Evolutionary conservation across 2,329 filamentous ascomycete genomes (phyloP), one percentile per base, ranked within the genome.

Genomic region (Aureobasidium melanogenum): DNA sequence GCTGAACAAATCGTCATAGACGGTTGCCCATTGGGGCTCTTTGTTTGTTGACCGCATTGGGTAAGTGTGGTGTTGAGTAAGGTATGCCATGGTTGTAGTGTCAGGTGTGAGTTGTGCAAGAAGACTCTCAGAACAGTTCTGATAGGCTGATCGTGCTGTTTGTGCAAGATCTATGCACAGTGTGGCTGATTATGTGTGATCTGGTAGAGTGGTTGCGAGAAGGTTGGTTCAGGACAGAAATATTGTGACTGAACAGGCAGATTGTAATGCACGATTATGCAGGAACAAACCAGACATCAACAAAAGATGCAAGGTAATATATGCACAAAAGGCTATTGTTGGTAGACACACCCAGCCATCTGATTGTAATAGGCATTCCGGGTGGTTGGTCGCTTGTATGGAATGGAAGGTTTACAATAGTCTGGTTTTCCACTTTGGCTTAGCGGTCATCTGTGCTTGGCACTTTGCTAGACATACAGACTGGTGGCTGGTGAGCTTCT

Each of bases 1-100:
- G 68, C 84, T 82, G 76, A 87, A 86, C 72, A 86, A 77, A 71
- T 82, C 81, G 73, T 82, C 81, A 73, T 79, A 80, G 63, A 82
- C 77, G 70, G 84, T 82, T 67, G 80, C 77, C 75, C 80, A 80
- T 61, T 80, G 78, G 68, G 74, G 72, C 64, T 76, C 76, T 79
- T 81, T 83, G 74, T 80, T 75, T 70, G 73, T 72, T 65, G 78
- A 24, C 51, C 63, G 63, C 44, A 64, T 63, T 56, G 57, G 61
- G 61, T 58, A 63, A 54, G 50, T 56, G 41, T 57, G 32, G 6
- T 60, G 57, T 26, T 43, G 26, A 28, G 41, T 59, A 44, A 60
- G 57, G 26, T 34, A 50, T 30, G 63, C 61, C 60, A 63, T 64
- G 17, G 28, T 38, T 47, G 39, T 34, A 34, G 10, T 44, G 26